Base-by-base conservation (phyloP, 805 yeast species). In the Barnettozyma populi region DNA sequence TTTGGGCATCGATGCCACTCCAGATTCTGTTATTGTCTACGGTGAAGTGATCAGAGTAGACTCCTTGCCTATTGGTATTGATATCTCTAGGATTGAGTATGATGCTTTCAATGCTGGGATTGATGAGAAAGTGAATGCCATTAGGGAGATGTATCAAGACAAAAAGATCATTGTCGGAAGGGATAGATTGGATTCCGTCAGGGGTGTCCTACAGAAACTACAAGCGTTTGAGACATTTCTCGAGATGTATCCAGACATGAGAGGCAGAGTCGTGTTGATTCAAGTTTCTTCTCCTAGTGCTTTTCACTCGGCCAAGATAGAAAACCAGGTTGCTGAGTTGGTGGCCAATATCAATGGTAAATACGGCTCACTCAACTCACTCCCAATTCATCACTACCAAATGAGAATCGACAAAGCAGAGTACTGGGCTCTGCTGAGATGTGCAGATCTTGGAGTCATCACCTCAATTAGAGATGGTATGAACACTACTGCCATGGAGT, bases 391-490 rank as follows among this genome's bases (percentile, higher is more conserved):
- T 57, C 97, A 92, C 64, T 94, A 88, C 68, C 95, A 90, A 60
- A 86, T 88, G 79, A 79, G 95, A 57, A 79, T 94, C 52, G 88
- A 84, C 32, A 82, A 84, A 54, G 94, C 85, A 49, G 98, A 92
- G 65, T 94, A 94, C 65, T 72, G 86, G 50, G 97, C 98, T 0
- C 69, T 94, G 43, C 70, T 94, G 47, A 75, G 96, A 52, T 90
- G 80, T 14, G 98, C 98, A 0, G 97, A 94, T 61, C 70, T 94
- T 55, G 90, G 96, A 25, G 68, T 94, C 46, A 86, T 90, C 53
- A 89, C 97, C 0, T 83, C 95, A 2, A 83, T 92, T 25, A 80
- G 99, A 63, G 99, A 94, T 64, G 97, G 97, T 48, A 90, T 92
- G 85, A 92, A 90, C 68, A 89, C 97, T 5, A 94, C 98, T 2